Percentiles rank a stretch among this genome's conserved stretches.
phyloP scores from a whole-genome alignment of 306 rosid species.

The Cucumis sativus region Cucumber_9930_V3 NC_026661.2:15434001-15434500 shows the following conservation, averaged over 20 bases:
- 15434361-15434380: constrained; percentile 30
- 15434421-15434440: not conserved
- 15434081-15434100: not conserved
- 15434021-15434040: not conserved
- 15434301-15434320: not conserved
- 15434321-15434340: not conserved
- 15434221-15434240: no score
- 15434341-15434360: constrained; percentile 32
- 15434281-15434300: not conserved
- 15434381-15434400: constrained; percentile 41
- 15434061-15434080: not conserved
- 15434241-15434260: not conserved
- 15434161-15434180: not conserved
- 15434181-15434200: not conserved
- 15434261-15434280: not conserved
- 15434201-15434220: not conserved
- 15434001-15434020: not conserved
- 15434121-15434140: not conserved
- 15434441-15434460: no score
- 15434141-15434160: not conserved
- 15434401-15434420: constrained; percentile 32
- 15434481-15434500: no score
- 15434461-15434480: no score
- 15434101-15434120: not conserved
- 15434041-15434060: not conserved